A percentile compares a stretch with the other conserved stretches of the same genome.
phyloP scores from a whole-genome alignment of 495 filamentous ascomycete species.

The Penicillium fimorum region DNA sequence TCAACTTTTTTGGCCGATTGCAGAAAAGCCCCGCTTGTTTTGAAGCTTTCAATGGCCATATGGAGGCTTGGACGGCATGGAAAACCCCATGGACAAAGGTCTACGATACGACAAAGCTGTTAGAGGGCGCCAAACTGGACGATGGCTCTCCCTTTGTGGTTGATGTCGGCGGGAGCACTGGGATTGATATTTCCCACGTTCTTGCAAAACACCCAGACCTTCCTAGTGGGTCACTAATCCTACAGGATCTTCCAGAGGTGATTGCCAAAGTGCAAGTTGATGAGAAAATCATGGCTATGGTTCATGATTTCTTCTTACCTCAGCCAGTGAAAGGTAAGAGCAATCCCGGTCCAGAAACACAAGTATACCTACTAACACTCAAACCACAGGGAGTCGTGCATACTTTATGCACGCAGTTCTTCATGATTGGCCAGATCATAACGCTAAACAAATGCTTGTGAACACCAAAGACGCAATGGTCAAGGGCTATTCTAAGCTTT shows the following conservation, averaged over 20 bases:
- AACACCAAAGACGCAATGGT: conserved; percentile 34
- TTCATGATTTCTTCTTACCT: conserved; percentile 49
- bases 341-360: background rate
- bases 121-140: conserved; percentile 18
- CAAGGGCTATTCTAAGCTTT: conserved; percentile 47
- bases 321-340: conserved; percentile 48
- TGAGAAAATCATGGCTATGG: conserved; percentile 43
- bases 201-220: conserved; percentile 37
- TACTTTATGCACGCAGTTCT: conserved; percentile 50
- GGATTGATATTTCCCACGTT: conserved; percentile 47
- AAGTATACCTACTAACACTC: background rate
- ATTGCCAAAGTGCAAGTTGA: conserved; percentile 37
- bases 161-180: conserved; percentile 51
- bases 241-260: conserved; percentile 51
- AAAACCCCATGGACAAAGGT: conserved; percentile 38
- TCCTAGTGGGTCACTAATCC: conserved; percentile 37
- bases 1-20: conserved; percentile 35
- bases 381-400: conserved; percentile 24
- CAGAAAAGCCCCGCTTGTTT: conserved; percentile 31
- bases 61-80: conserved; percentile 36
- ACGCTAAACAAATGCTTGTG: conserved; percentile 25
- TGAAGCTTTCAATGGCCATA: conserved; percentile 38
- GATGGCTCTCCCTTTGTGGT: conserved; percentile 38
- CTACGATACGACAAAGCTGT: conserved; percentile 28
- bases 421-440: conserved; percentile 44